Base-by-base conservation (phyloP, 805 yeast species). In the Candida insectalens region DNA sequence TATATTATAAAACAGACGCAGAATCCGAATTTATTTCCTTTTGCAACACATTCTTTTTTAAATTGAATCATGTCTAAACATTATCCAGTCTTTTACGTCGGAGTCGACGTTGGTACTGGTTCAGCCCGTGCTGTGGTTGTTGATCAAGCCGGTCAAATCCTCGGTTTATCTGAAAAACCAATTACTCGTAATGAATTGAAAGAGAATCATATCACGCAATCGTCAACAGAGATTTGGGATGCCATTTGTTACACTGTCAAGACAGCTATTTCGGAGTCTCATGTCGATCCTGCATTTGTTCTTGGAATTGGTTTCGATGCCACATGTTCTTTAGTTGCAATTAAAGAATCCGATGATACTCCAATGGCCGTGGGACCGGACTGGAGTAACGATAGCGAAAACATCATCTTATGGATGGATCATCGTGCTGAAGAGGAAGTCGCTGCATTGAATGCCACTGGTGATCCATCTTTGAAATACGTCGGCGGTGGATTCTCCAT, bases 401-500 rank as follows among this genome's bases (percentile, higher is more conserved):
- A 92, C 57, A 79, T 92, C 48, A 76, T 92, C 34, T 60, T 92
- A 42, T 92, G 98, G 98, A 89, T 92, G 97, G 98, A 92, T 62
- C 98, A 92, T 58, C 72, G 98, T 42, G 96, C 97, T 0, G 77
- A 69, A 12, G 63, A 65, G 6, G 96, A 89, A 53, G 87, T 96
- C 10, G 63, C 74, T 36, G 71, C 64, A 36, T 87, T 92, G 55
- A 89, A 89, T 58, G 73, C 78, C 27, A 81, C 95, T 0, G 69
- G 71, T 23, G 94, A 85, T 51, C 74, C 72, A 50, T 74, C 83
- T 37, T 67, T 92, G 50, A 81, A 83, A 54, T 92, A 84, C 54
- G 97, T 92, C 14, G 98, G 98, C 38, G 97, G 97, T 14, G 79
- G 77, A 48, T 89, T 92, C 96, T 87, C 96, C 33, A 82, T 92